phyloP scores from a whole-genome alignment of 2,329 filamentous ascomycete genomes.

The Pseudocercospora fijiensis region DNA sequence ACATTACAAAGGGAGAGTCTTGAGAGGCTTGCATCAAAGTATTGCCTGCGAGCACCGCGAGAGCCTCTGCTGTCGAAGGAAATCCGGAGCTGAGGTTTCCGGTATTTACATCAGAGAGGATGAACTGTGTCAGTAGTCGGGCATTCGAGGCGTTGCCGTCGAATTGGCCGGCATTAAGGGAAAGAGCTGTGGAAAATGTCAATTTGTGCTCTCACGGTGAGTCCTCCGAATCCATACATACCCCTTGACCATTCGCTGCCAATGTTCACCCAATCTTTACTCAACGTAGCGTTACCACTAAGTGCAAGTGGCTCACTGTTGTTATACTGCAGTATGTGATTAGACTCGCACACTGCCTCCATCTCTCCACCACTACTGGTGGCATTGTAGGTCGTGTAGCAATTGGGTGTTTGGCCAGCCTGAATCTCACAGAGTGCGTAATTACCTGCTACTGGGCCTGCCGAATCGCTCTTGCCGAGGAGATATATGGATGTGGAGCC shows the following conservation, averaged over 20 bases:
- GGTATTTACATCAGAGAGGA: conserved; percentile 32
- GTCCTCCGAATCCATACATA: not conserved
- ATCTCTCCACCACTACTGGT: conserved; percentile 57
- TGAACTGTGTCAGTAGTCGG: conserved; percentile 46
- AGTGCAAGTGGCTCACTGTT: conserved; percentile 54
- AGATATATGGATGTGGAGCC: conserved; percentile 63
- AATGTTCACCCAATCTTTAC: conserved; percentile 47
- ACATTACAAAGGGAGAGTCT: conserved; percentile 57
- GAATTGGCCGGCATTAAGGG: conserved; percentile 45
- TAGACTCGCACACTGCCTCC: conserved; percentile 61
- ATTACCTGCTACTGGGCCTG: conserved; percentile 33
- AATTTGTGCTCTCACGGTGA: too few relatives aligned
- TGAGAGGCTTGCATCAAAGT: conserved; percentile 63
- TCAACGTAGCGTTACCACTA: conserved; percentile 47
- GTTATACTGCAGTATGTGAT: conserved; percentile 58
- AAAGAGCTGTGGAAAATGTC: conserved; percentile 32
- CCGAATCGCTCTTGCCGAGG: conserved; percentile 52
- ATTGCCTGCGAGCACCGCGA: conserved; percentile 68
- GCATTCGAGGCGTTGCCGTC: conserved; percentile 48
- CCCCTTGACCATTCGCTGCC: conserved; percentile 46
- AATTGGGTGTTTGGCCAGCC: conserved; percentile 63
- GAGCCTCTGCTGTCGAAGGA: conserved; percentile 70
- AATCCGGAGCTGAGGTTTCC: conserved; percentile 49
- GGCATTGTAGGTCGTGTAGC: conserved; percentile 59
- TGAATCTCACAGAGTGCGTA: conserved; percentile 69